Evolutionary conservation across 2,329 filamentous ascomycete species (phyloP).

Genomic region (Talaromyces sp.): DNA sequence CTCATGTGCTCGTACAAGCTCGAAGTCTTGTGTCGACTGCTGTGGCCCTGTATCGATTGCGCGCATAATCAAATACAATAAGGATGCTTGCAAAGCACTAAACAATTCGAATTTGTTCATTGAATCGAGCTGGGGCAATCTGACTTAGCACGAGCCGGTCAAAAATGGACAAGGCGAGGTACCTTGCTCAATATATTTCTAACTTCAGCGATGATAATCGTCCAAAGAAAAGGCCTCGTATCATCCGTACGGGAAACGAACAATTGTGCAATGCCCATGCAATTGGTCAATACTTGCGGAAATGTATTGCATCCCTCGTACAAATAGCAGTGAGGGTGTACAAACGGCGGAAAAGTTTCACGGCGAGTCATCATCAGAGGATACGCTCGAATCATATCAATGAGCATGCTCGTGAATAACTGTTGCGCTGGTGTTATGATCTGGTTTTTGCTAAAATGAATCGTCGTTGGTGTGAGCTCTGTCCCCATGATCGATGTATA

Average conservation of each 20-base stretch:
- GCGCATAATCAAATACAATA: constrained; percentile 18
- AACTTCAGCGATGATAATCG: constrained; percentile 12
- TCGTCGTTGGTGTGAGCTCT: background rate
- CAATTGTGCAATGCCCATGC: constrained; percentile 16
- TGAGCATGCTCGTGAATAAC: constrained; percentile 14
- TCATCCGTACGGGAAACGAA: constrained; percentile 12
- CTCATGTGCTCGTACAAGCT: constrained; percentile 13
- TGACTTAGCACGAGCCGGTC: background rate
- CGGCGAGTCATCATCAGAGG: constrained; percentile 18
- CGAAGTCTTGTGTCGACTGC: constrained; percentile 10
- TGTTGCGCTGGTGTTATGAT: constrained; percentile 4
- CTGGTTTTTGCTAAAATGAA: constrained; percentile 4
- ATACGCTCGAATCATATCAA: constrained; percentile 17
- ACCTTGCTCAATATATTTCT: constrained; percentile 5
- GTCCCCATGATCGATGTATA: background rate
- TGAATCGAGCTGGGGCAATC: background rate
- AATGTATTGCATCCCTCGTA: background rate
- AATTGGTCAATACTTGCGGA: constrained; percentile 13
- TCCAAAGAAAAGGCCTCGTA: constrained; percentile 15
- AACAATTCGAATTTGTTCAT: constrained; percentile 15
- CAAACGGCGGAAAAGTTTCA: constrained; percentile 17
- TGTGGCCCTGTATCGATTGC: constrained; percentile 9
- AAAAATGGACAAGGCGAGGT: background rate
- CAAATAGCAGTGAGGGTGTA: constrained; percentile 12
- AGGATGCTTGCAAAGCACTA: constrained; percentile 11